A percentile compares a stretch with the other conserved stretches of the same genome.
Conservation (phyloP, 1,284 basidiomycete genomes). For the Binderoboletus segoi region DNA sequence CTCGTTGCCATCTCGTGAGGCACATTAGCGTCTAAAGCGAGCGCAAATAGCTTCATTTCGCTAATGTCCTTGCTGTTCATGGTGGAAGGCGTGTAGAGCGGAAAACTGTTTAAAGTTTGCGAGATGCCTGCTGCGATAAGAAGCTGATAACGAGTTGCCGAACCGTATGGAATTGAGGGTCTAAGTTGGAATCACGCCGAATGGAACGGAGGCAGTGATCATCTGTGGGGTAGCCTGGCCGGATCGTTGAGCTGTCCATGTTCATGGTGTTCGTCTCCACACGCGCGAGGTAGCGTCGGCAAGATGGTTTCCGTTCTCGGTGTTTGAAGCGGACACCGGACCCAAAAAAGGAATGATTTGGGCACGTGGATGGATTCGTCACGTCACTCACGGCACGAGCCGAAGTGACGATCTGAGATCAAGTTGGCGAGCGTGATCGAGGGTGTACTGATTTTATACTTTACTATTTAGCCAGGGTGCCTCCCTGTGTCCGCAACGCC, state of each 20-base stretch:
- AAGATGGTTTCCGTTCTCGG: conserved; percentile 11
- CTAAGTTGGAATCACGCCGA: background rate
- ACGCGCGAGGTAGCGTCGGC: conserved; percentile 2
- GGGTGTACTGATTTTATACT: conserved; percentile 17
- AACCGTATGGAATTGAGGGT: background rate
- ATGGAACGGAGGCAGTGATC: background rate
- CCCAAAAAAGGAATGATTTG: conserved; percentile 3
- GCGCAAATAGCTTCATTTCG: conserved; percentile 32
- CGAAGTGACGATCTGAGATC: conserved; percentile 36
- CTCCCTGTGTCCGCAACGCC: conserved; percentile 11
- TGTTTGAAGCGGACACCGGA: conserved; percentile 11
- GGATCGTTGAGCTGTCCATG: no score
- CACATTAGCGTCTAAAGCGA: conserved; percentile 21
- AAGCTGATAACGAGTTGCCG: conserved; percentile 20
- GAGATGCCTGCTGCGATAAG: conserved; percentile 23
- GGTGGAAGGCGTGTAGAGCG: conserved; percentile 27
- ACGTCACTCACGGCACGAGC: conserved; percentile 30
- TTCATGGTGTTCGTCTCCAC: no score
- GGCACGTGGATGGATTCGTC: conserved; percentile 27
- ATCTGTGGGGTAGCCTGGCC: background rate
- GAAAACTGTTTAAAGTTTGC: conserved; percentile 25
- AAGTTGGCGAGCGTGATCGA: conserved; percentile 17
- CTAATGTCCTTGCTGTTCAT: conserved; percentile 15
- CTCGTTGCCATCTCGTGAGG: conserved; percentile 27
- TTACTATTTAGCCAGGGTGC: conserved; percentile 19